Evolutionary conservation across 495 filamentous ascomycete species (phyloP).

Genomic region (Daldinia vernicosa): DNA sequence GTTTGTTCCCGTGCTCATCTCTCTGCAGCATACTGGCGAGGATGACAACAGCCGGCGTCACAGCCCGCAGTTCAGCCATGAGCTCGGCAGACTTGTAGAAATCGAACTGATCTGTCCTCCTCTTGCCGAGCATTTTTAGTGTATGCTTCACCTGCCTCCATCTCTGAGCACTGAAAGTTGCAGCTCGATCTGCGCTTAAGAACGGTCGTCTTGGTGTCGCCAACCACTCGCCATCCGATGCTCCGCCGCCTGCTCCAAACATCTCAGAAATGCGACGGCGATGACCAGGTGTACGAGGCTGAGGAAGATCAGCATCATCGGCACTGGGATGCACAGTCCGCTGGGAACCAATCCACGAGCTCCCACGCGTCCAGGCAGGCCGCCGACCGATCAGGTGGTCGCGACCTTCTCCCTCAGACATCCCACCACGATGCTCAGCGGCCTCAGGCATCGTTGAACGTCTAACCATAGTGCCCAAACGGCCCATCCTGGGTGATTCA

Average conservation of each 20-base stretch:
- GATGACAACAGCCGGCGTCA: conserved; percentile 89
- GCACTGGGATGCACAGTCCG: conserved; percentile 49
- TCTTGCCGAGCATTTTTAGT: conserved; percentile 81
- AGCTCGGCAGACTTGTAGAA: conserved; percentile 95
- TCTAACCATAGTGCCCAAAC: conserved; percentile 65
- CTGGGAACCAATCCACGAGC: conserved; percentile 57
- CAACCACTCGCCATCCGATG: conserved; percentile 61
- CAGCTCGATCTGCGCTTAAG: conserved; percentile 69
- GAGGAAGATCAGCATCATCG: conserved; percentile 56
- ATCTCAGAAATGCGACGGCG: conserved; percentile 76
- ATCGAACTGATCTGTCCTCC: conserved; percentile 86
- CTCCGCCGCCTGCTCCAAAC: conserved; percentile 64
- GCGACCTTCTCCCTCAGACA: conserved; percentile 91
- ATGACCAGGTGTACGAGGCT: conserved; percentile 71
- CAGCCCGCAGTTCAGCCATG: conserved; percentile 92
- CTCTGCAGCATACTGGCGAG: conserved; percentile 96
- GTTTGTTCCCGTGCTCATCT: conserved; percentile 93
- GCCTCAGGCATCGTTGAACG: conserved; percentile 75
- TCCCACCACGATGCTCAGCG: conserved; percentile 71
- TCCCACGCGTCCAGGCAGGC: conserved; percentile 64
- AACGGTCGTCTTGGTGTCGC: conserved; percentile 59
- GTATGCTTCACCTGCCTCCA: conserved; percentile 89
- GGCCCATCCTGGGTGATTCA: conserved; percentile 47
- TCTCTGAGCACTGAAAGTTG: conserved; percentile 81
- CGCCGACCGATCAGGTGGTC: conserved; percentile 70